Evolutionary conservation across 192 early-diverging fungal genomes (phyloP).

Genomic region (Gryganskiella cystojenkinii): DNA sequence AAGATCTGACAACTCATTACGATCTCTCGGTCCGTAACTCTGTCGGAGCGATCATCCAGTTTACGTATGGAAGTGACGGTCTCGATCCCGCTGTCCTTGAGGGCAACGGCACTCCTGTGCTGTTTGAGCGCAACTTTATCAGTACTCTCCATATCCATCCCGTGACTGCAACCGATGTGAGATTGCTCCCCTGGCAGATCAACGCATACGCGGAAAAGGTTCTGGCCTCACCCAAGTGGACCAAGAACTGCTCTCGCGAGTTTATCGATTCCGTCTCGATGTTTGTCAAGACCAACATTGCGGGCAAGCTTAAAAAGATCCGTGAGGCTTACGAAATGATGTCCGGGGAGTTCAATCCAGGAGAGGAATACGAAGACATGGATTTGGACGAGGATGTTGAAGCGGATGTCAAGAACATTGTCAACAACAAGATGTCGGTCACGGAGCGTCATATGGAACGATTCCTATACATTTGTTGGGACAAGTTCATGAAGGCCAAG

Average conservation of each 20-base stretch:
- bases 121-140: constrained; percentile 84
- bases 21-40: constrained; percentile 96
- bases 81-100: constrained; percentile 96
- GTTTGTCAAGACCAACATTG: constrained; percentile 69
- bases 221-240: constrained; percentile 61
- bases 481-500: constrained; percentile 89
- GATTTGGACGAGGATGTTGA: constrained; percentile 59
- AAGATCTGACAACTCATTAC: constrained; percentile 96
- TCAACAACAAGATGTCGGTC: constrained; percentile 75
- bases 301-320: constrained; percentile 66
- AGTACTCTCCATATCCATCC: constrained; percentile 36
- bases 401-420: constrained; percentile 57
- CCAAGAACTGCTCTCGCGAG: constrained; percentile 61
- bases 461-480: constrained; percentile 83
- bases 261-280: constrained; percentile 71
- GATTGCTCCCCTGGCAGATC: constrained; percentile 76
- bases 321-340: constrained; percentile 65
- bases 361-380: constrained; percentile 66
- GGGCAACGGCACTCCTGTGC: constrained; percentile 88
- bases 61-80: constrained; percentile 95
- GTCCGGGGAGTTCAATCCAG: constrained; percentile 58
- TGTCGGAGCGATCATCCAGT: constrained; percentile 92
- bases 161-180: constrained; percentile 34
- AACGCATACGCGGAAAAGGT: constrained; percentile 58
- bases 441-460: constrained; percentile 76